These are phyloP conservation scores for Tilletiopsis washingtonensis DNA, from an alignment of 1,284 basidiomycete genomes.

Conservation along the genomic window DNA sequence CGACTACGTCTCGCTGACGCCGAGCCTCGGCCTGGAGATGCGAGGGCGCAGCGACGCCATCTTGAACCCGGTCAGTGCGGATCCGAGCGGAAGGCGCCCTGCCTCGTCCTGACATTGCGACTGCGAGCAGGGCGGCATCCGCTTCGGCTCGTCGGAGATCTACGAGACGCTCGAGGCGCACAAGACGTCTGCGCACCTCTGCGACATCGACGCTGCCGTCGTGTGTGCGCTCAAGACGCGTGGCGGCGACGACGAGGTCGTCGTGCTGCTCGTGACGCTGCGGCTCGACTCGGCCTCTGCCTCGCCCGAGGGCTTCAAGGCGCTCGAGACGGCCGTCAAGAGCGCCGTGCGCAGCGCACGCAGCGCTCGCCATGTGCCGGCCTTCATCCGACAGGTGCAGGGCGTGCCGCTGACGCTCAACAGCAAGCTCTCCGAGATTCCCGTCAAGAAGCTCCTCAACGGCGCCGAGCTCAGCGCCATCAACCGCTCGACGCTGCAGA, in stretches of 20 bases:
- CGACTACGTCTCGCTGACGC: slow-evolving; percentile 57
- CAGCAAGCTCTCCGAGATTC: slow-evolving; percentile 53
- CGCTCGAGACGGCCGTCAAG: slow-evolving; percentile 58
- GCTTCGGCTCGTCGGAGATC: slow-evolving; percentile 76
- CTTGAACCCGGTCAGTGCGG: slow-evolving; percentile 53
- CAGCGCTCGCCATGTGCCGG: slow-evolving; percentile 51
- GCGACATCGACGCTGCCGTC: slow-evolving; percentile 60
- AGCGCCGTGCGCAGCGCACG: slow-evolving; percentile 59
- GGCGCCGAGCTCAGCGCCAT: slow-evolving; percentile 62
- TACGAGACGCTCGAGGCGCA: slow-evolving; percentile 61
- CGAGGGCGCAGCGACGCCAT: slow-evolving; percentile 54
- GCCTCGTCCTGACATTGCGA: slow-evolving; percentile 42
- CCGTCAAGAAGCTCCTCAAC: slow-evolving; percentile 57
- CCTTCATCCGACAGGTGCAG: slow-evolving; percentile 60
- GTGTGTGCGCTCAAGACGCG: slow-evolving; percentile 68
- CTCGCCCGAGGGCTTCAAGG: slow-evolving; percentile 48
- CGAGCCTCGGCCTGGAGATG: slow-evolving; percentile 69
- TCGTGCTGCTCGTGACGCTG: slow-evolving; percentile 62
- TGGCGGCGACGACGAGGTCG: slow-evolving; percentile 67
- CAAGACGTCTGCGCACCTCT: slow-evolving; percentile 13
- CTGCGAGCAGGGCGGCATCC: slow-evolving; percentile 60
- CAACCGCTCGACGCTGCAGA: slow-evolving; percentile 67
- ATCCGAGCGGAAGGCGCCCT: slow-evolving; percentile 34
- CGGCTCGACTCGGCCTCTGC: slow-evolving; percentile 7
- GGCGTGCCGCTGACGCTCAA: slow-evolving; percentile 77